These are phyloP conservation scores for Rhinocladiella similis DNA, from an alignment of 2,329 filamentous ascomycete species.

Conservation along the genomic window DNA sequence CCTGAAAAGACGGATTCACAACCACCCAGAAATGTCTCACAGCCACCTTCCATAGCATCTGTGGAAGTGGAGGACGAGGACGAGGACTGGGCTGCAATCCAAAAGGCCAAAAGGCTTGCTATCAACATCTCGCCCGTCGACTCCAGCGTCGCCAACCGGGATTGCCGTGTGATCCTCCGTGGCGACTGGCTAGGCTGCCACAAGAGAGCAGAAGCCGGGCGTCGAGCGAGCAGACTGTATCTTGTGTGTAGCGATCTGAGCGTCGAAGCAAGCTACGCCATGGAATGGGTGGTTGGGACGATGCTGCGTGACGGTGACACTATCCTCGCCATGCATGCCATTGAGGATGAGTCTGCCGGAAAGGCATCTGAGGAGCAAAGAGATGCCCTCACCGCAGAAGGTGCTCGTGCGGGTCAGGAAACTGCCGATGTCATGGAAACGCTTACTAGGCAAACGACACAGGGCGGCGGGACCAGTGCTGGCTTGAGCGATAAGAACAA, in stretches of 20 bases:
- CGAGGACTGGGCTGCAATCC: slow-evolving; percentile 81
- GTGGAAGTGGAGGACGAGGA: slow-evolving; percentile 65
- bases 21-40: slow-evolving; percentile 20
- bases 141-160: slow-evolving; percentile 73
- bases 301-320: slow-evolving; percentile 93
- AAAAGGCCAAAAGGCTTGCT: slow-evolving; percentile 79
- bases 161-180: slow-evolving; percentile 85
- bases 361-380: slow-evolving; percentile 46
- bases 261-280: slow-evolving; percentile 87
- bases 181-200: slow-evolving; percentile 71
- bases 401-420: slow-evolving; percentile 72
- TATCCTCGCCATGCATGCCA: slow-evolving; percentile 86
- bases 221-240: slow-evolving; percentile 81
- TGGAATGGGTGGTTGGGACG: slow-evolving; percentile 97
- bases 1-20: slow-evolving; percentile 38
- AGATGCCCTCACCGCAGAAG: slow-evolving; percentile 55
- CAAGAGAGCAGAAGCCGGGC: slow-evolving; percentile 74
- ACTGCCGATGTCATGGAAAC: slow-evolving; percentile 71
- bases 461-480: slow-evolving; percentile 30
- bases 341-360: slow-evolving; percentile 73
- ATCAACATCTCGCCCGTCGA: slow-evolving; percentile 76
- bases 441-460: slow-evolving; percentile 50
- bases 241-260: slow-evolving; percentile 94
- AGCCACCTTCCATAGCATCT: slow-evolving; percentile 10
- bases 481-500: slow-evolving; percentile 23